Evolutionary conservation across 2,329 filamentous ascomycete genomes (phyloP).

Genomic region (Aspergillus jensenii): DNA sequence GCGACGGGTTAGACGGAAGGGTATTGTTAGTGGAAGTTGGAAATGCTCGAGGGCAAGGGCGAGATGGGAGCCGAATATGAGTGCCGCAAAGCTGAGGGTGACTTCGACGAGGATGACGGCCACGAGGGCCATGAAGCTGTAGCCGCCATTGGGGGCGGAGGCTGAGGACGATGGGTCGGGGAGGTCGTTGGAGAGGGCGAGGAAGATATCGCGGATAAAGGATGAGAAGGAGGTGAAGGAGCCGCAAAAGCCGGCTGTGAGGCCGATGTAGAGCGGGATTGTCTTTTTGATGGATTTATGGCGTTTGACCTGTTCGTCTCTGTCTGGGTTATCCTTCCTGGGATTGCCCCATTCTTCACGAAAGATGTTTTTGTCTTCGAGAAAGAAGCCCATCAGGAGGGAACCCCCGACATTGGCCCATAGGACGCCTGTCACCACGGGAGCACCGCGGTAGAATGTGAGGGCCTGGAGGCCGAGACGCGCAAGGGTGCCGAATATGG

Average conservation of each 20-base stretch:
- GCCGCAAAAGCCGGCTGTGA: constrained; percentile 84
- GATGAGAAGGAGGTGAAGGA: constrained; percentile 88
- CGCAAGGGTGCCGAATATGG: constrained; percentile 79
- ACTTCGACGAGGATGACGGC: constrained; percentile 74
- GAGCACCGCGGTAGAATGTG: constrained; percentile 75
- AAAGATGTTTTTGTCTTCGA: constrained; percentile 76
- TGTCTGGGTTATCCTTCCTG: constrained; percentile 21
- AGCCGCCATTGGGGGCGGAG: constrained; percentile 65
- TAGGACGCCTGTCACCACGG: constrained; percentile 70
- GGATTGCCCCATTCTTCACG: constrained; percentile 60
- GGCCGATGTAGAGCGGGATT: constrained; percentile 81
- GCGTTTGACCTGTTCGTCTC: constrained; percentile 42
- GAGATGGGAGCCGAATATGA: constrained; percentile 73
- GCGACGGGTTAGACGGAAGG: constrained; percentile 57
- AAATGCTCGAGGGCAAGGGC: constrained; percentile 61
- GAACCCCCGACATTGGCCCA: constrained; percentile 89
- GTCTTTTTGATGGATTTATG: constrained; percentile 73
- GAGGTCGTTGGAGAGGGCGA: constrained; percentile 75
- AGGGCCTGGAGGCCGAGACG: constrained; percentile 77
- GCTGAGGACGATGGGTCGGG: constrained; percentile 50
- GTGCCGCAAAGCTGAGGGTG: constrained; percentile 66
- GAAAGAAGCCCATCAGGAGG: constrained; percentile 79
- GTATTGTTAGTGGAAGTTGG: constrained; percentile 59
- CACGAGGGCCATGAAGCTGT: constrained; percentile 78
- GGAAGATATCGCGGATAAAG: constrained; percentile 77